Evolutionary conservation across 768 basidiomycete species (phyloP).

Genomic region (Trametes gibbosa): DNA sequence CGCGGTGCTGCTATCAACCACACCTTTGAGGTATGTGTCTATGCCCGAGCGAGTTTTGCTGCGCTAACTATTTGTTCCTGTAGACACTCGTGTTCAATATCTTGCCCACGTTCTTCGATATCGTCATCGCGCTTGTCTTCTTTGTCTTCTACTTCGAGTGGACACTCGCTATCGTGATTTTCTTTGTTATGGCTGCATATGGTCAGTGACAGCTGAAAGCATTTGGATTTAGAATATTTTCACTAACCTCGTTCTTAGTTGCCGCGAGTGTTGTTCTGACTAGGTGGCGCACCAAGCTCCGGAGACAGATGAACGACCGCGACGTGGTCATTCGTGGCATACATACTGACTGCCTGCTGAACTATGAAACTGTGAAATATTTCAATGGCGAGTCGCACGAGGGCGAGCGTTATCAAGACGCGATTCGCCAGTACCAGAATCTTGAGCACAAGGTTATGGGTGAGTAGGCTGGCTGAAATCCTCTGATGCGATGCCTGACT

Average conservation of each 20-base stretch:
- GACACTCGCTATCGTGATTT: slow-evolving; percentile 63
- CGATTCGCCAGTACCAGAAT: slow-evolving; percentile 70
- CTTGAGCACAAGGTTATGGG: slow-evolving; percentile 74
- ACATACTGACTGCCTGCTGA: slow-evolving; percentile 76
- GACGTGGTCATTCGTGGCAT: slow-evolving; percentile 82
- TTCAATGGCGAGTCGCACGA: slow-evolving; percentile 87
- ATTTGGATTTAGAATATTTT: not conserved
- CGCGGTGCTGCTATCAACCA: slow-evolving; percentile 86
- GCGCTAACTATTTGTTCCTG: slow-evolving; percentile 8
- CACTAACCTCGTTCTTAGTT: slow-evolving; percentile 35
- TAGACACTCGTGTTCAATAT: slow-evolving; percentile 83
- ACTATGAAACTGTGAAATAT: slow-evolving; percentile 86
- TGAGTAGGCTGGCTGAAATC: slow-evolving; percentile 33
- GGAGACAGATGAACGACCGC: slow-evolving; percentile 77
- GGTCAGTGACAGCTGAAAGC: slow-evolving; percentile 39
- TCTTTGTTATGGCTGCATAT: slow-evolving; percentile 72
- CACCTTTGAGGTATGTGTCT: slow-evolving; percentile 55
- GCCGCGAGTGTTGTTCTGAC: slow-evolving; percentile 56
- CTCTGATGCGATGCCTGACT: not conserved
- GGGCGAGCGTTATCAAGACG: slow-evolving; percentile 63
- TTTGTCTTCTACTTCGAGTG: slow-evolving; percentile 64
- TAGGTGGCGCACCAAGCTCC: slow-evolving; percentile 68
- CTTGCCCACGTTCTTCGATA: slow-evolving; percentile 80
- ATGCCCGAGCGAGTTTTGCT: not conserved
- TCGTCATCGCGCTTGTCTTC: slow-evolving; percentile 64